These are phyloP conservation scores for Colletotrichum salicis DNA, from an alignment of 2,329 filamentous ascomycete genomes.

Conservation along the genomic window DNA sequence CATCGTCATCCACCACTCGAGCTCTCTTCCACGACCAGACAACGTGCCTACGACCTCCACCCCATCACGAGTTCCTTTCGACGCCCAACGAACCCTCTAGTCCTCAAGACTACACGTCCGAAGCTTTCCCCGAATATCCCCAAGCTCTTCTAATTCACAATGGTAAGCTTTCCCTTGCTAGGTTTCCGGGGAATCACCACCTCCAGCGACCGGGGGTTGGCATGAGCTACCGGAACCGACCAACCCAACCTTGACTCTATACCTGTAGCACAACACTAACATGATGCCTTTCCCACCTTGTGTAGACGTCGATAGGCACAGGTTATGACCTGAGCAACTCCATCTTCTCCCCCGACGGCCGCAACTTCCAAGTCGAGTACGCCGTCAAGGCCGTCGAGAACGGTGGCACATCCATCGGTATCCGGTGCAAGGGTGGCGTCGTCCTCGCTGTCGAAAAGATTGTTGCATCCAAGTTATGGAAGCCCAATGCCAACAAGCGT, in stretches of 20 bases:
- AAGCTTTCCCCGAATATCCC: conserved; percentile 7
- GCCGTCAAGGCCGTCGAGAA: conserved; percentile 99
- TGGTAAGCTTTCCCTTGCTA: conserved; percentile 44
- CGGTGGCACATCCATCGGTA: conserved; percentile 94
- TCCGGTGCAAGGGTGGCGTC: conserved; percentile 96
- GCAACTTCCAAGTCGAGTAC: conserved; percentile 99
- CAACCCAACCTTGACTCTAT: neutral
- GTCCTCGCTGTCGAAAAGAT: conserved; percentile 98
- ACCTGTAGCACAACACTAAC: neutral
- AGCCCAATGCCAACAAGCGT: conserved; percentile 94
- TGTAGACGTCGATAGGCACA: conserved; percentile 98
- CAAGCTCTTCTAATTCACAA: conserved; percentile 39
- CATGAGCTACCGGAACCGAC: conserved; percentile 10
- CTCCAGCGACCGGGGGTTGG: conserved; percentile 7
- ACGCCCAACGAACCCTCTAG: neutral
- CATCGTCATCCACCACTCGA: conserved; percentile 30
- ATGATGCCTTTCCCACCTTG: conserved; percentile 1
- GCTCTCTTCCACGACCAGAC: conserved; percentile 10
- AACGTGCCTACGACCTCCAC: conserved; percentile 10
- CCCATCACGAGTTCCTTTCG: neutral
- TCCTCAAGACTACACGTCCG: neutral
- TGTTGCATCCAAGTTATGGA: conserved; percentile 92
- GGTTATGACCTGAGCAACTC: conserved; percentile 99
- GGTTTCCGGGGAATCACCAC: conserved; percentile 31
- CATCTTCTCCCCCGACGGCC: conserved; percentile 98